A percentile compares a stretch with the other conserved stretches of the same genome.
Evolutionary conservation across 805 yeast genomes (phyloP).

Genomic region (Teunomyces stri): DNA sequence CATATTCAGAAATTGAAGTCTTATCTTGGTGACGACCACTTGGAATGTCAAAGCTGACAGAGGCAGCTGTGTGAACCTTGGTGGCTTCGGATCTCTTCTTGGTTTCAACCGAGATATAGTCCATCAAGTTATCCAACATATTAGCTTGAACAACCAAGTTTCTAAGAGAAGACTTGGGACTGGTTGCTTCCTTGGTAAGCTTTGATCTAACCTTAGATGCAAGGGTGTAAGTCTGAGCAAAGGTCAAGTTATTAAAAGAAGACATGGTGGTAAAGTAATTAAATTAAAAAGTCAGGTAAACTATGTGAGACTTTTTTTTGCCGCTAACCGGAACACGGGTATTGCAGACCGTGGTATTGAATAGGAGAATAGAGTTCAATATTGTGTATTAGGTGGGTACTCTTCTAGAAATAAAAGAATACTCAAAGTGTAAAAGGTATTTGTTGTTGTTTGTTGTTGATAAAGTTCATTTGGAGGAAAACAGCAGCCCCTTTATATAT

Average conservation of each 20-base stretch:
- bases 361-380: neutral
- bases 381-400: neutral
- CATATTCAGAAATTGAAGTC: slow-evolving; percentile 39
- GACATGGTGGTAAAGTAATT: neutral
- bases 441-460: neutral
- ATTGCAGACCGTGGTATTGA: neutral
- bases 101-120: slow-evolving; percentile 36
- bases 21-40: slow-evolving; percentile 15
- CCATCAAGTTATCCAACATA: slow-evolving; percentile 64
- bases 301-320: neutral
- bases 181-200: slow-evolving; percentile 59
- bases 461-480: neutral
- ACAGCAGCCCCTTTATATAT: neutral
- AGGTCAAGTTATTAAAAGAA: slow-evolving; percentile 17
- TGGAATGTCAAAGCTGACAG: slow-evolving; percentile 14
- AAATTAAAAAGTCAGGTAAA: neutral
- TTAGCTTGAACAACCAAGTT: slow-evolving; percentile 69
- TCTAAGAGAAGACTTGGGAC: slow-evolving; percentile 55
- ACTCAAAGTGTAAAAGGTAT: neutral
- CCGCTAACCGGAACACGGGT: slow-evolving; percentile 1
- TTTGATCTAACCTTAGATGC: slow-evolving; percentile 66
- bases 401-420: neutral
- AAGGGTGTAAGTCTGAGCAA: slow-evolving; percentile 55
- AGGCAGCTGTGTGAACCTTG: slow-evolving; percentile 7
- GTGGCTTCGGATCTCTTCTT: slow-evolving; percentile 14